Base-by-base conservation (phyloP, 768 basidiomycete species). In the Mycena capillaripes region DNA sequence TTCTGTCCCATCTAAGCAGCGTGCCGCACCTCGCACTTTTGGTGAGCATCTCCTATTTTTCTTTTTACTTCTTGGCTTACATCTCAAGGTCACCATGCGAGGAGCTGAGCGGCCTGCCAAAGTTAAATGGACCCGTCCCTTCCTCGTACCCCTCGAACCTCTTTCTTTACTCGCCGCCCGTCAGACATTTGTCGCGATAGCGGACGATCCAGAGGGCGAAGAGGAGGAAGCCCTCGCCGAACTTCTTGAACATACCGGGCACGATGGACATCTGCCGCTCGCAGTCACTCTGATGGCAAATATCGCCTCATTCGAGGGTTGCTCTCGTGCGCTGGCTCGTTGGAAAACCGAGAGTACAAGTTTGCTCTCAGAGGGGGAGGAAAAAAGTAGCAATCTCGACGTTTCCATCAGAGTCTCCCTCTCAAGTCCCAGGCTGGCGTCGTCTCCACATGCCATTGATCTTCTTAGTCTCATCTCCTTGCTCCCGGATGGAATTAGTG, bases 71-170 rank as follows among this genome's bases (percentile, higher is more conserved):
- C 21, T 21, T 32, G 19, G 6, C 9, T 27, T 11, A 10, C 38
- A 38, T 4, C 16, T 11, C 10, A 38, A 62, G 60, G 16, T 62
- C 21, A 62, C 60, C 9, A 62, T 62, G 61, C 61, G 61, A 23
- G 61, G 61, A 17, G 44, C 46, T 16, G 61, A 63, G 25, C 27
- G 61, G 10, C 61, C 61, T 14, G 61, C n/a, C 30, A 48, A 48
- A 23, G 48, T 52, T 2, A 63, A 63, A 38, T 63, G 61, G 61
- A 63, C 44, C 1, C 61, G 61, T 23, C 61, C 61, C 3, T 63
- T 63, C 46, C 48, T 63, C 5, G 10, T 19, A 17, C 60, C 60
- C 1, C 60, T 62, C 60, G 42, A 46, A 10, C 60, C 60, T 14
- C 30, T 62, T n/a, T 48, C 60, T 19, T 27, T 34, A 2, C 12